Evolutionary conservation across 2,329 filamentous ascomycete species (phyloP), one percentile per base, ranked within the genome.

Genomic region (Onygenales sp.): DNA sequence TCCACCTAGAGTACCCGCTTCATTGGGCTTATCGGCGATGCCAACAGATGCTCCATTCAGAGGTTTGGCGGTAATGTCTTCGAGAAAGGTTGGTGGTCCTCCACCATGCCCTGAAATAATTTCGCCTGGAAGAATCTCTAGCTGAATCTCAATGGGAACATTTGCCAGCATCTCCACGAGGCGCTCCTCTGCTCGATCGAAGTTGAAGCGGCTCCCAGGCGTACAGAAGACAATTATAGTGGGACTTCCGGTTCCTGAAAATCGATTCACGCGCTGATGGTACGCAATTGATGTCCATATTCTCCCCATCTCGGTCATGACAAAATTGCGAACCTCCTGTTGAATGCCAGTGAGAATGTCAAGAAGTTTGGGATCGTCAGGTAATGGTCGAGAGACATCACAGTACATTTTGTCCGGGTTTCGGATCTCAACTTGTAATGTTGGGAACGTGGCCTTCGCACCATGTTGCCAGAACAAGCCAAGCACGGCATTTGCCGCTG

Each of bases 1-100:
- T n/a, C 53, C 53, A 7, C 53, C 53, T 9, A 54, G 36, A 21
- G 53, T 47, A 10, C 53, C 53, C 4, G 44, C 53, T 1, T 32
- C 39, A 8, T 8, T 17, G 5, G 31, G 39, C 5, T 14, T 31
- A 42, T 48, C 49, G 21, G 27, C 31, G 34, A 50, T 17, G 10
- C 48, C 37, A 42, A 51, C 51, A 27, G 52, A 54, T 10, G 47
- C 10, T 4, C 52, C 48, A 27, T 54, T 46, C 9, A 40, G 3
- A 8, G 48, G 52, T 37, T 49, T 49, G 4, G 7, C 6, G 13
- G 46, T 11, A 36, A 48, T 48, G 10, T 48, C 45, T 10, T 39
- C 36, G 3, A 39, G 36, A 6, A 27, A 27, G 21, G 21, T 27
- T 27, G 21, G 21, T 27, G 21, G 21, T 27, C 21, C 21, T 27